Conservation (phyloP, 1,284 basidiomycete genomes). For the Ceratobasidium sp. region DNA sequence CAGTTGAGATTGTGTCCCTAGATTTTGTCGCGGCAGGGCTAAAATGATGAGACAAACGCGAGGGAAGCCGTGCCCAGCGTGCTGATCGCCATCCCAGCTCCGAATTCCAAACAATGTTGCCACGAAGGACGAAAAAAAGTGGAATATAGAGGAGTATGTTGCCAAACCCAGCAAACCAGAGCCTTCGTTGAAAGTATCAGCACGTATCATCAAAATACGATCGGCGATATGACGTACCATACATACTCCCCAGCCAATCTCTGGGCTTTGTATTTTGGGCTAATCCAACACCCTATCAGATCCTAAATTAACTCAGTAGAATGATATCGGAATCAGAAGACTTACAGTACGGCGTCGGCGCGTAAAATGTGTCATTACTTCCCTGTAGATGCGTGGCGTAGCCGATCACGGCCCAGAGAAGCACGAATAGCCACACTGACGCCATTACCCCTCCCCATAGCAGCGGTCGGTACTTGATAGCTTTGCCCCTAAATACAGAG, state of each 20-base stretch:
- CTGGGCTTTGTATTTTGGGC: conserved; percentile 24
- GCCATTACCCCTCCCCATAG: conserved; percentile 43
- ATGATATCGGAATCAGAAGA: not conserved
- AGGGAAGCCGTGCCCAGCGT: conserved; percentile 2
- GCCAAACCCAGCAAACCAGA: conserved; percentile 47
- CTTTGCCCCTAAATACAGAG: conserved; percentile 47
- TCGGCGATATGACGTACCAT: conserved; percentile 1
- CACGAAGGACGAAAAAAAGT: conserved; percentile 45
- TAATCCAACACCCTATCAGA: conserved; percentile 47
- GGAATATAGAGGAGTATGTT: conserved; percentile 46
- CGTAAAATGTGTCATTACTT: conserved; percentile 45
- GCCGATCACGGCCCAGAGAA: conserved; percentile 47
- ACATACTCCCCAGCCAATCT: conserved; percentile 43
- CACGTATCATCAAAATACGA: not conserved
- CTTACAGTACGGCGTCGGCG: conserved; percentile 47
- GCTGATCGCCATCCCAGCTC: conserved; percentile 28
- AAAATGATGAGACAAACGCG: conserved; percentile 3
- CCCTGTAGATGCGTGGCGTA: conserved; percentile 16
- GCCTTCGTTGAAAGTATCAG: conserved; percentile 23
- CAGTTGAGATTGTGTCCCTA: conserved; percentile 31
- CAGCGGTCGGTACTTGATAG: conserved; percentile 8
- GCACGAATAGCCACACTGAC: conserved; percentile 47
- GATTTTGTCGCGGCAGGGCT: conserved; percentile 26
- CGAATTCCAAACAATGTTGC: conserved; percentile 37
- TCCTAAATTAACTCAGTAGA: not conserved